Conservation (phyloP, 257 asterid genomes). For the Solanum piurae region DNA sequence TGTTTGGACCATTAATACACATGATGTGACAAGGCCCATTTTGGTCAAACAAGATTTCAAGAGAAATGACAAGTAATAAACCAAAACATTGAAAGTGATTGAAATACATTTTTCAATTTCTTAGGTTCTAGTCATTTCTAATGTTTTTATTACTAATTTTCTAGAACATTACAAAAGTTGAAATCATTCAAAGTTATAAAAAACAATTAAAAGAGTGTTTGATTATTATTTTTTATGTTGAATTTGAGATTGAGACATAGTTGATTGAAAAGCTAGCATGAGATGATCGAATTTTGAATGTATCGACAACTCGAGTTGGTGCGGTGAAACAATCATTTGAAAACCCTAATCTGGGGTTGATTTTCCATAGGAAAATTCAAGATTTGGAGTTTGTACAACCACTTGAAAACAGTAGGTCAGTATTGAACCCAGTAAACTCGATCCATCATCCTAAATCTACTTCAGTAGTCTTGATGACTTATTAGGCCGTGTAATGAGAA, state of each 20-base stretch:
- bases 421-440: not conserved
- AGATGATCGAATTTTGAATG: not conserved
- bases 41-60: not conserved
- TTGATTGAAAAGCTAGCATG: not conserved
- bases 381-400: not conserved
- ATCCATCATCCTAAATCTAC: not conserved
- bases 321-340: not conserved
- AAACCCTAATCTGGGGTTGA: not conserved
- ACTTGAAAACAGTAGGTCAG: not conserved
- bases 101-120: not conserved
- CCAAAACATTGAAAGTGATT: not conserved
- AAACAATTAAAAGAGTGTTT: not conserved
- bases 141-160: not conserved
- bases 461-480: not conserved
- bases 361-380: not conserved
- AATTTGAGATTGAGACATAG: not conserved
- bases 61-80: not conserved
- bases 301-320: not conserved
- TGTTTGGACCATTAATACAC: not conserved
- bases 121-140: not conserved
- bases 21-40: not conserved
- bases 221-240: not conserved
- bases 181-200: not conserved
- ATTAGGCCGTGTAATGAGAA: not conserved
- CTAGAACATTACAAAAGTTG: not conserved